Conservation (phyloP, 352 stramenopile species). For the Phytophthora citrophthora region DNA sequence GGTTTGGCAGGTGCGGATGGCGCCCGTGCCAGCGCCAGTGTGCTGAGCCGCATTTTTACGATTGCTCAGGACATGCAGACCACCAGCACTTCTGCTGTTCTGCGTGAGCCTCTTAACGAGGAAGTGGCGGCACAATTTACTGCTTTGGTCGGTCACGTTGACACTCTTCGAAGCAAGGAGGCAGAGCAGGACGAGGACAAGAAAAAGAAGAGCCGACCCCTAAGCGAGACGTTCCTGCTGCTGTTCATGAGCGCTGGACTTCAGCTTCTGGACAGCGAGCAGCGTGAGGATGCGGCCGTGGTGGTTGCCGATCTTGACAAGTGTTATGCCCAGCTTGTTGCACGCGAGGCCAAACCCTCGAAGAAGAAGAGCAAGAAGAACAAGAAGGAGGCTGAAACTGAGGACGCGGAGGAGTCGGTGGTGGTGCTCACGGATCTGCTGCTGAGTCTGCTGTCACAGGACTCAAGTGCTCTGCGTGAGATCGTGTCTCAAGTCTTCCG, state of each 20-base stretch:
- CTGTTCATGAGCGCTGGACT: slow-evolving; percentile 80
- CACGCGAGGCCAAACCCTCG: slow-evolving; percentile 15
- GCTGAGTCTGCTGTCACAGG: slow-evolving; percentile 80
- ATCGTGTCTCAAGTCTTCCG: slow-evolving; percentile 86
- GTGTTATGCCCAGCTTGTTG: slow-evolving; percentile 69
- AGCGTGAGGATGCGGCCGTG: slow-evolving; percentile 64
- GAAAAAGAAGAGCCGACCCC: slow-evolving; percentile 42
- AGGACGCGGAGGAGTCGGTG: slow-evolving; percentile 54
- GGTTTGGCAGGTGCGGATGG: slow-evolving; percentile 52
- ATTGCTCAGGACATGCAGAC: slow-evolving; percentile 48
- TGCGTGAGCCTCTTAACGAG: slow-evolving; percentile 53
- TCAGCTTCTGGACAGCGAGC: slow-evolving; percentile 71
- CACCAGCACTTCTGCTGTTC: slow-evolving; percentile 18
- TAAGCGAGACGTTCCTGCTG: slow-evolving; percentile 69
- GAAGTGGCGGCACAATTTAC: slow-evolving; percentile 31
- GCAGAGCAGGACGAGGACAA: slow-evolving; percentile 36
- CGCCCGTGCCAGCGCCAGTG: slow-evolving; percentile 35
- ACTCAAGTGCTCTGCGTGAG: slow-evolving; percentile 85
- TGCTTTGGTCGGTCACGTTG: slow-evolving; percentile 34
- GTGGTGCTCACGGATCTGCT: slow-evolving; percentile 86
- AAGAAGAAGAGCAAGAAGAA: slow-evolving; percentile 43
- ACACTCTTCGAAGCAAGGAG: slow-evolving; percentile 43
- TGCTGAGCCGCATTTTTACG: slow-evolving; percentile 56
- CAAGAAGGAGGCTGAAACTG: slow-evolving; percentile 35
- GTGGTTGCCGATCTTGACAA: slow-evolving; percentile 72